phyloP scores from a whole-genome alignment of 768 basidiomycete genomes.

The Lentinus brumalis region DNA sequence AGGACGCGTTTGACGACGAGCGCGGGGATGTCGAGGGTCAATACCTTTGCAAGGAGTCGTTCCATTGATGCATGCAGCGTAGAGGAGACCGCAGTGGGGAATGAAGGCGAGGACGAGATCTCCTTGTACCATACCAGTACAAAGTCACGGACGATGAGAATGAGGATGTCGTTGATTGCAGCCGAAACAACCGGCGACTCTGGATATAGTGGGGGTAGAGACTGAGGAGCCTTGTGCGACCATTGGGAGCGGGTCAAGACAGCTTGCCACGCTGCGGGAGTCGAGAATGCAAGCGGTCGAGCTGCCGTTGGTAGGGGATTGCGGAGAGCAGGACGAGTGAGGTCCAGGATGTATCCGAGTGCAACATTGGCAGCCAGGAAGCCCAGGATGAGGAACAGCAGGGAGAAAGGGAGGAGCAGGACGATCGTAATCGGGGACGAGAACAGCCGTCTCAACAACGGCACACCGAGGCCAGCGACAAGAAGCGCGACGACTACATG shows the following conservation, averaged over 20 bases:
- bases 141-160: conserved; percentile 85
- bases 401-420: conserved; percentile 62
- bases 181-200: conserved; percentile 65
- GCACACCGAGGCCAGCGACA: conserved; percentile 57
- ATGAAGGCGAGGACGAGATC: conserved; percentile 84
- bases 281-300: conserved; percentile 82
- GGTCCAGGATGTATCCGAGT: conserved; percentile 61
- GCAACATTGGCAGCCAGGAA: conserved; percentile 58
- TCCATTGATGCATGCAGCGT: conserved; percentile 69
- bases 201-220: conserved; percentile 67
- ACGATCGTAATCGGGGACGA: conserved; percentile 69
- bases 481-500: conserved; percentile 47
- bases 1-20: conserved; percentile 82
- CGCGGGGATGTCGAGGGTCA: conserved; percentile 68
- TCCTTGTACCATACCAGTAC: conserved; percentile 87
- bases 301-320: conserved; percentile 57
- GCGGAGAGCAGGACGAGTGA: conserved; percentile 33
- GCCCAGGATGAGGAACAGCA: conserved; percentile 48
- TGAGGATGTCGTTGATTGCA: conserved; percentile 78
- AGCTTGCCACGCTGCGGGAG: conserved; percentile 93
- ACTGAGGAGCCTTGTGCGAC: conserved; percentile 72
- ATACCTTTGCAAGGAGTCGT: conserved; percentile 56
- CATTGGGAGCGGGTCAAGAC: conserved; percentile 88
- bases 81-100: conserved; percentile 81
- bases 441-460: conserved; percentile 53